These are phyloP conservation scores for Fusarium poae DNA, from an alignment of 2,329 filamentous ascomycete species.

Conservation along the genomic window DNA sequence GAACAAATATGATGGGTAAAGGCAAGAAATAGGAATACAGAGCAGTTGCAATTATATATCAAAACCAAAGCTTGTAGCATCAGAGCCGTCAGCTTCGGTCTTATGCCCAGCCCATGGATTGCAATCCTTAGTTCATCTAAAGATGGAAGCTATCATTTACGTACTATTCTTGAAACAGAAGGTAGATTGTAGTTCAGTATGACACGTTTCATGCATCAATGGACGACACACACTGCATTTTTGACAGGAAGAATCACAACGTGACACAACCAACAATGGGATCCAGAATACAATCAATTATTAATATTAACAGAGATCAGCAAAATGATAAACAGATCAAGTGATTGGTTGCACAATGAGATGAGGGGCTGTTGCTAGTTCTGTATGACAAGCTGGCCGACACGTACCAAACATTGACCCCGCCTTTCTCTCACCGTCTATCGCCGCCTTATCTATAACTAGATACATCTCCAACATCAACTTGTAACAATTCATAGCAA, in stretches of 20 bases:
- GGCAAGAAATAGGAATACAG: background rate
- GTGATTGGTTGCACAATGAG: slow-evolving; percentile 1
- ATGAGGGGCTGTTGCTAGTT: slow-evolving; percentile 2
- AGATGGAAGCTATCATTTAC: background rate
- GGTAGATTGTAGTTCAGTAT: background rate
- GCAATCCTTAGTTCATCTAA: background rate
- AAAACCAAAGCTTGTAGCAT: accelerated
- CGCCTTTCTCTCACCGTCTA: slow-evolving; percentile 10
- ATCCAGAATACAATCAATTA: background rate
- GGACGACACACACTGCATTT: background rate
- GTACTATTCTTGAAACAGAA: slow-evolving; percentile 1
- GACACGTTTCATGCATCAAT: background rate
- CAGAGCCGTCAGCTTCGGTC: background rate
- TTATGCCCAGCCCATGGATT: slow-evolving; percentile 3
- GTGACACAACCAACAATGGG: no score
- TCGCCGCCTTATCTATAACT: background rate
- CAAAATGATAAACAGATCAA: background rate
- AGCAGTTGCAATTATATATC: background rate
- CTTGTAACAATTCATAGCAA: background rate
- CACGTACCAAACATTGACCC: background rate
- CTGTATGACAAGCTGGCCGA: slow-evolving; percentile 10
- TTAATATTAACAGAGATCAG: background rate
- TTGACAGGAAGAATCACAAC: background rate
- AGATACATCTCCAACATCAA: background rate
- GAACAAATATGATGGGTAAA: accelerated